Evolutionary conservation across 148 eudicot species (phyloP), one percentile per base, ranked within the genome.

Genomic region (Rhododendron mucronatum): DNA sequence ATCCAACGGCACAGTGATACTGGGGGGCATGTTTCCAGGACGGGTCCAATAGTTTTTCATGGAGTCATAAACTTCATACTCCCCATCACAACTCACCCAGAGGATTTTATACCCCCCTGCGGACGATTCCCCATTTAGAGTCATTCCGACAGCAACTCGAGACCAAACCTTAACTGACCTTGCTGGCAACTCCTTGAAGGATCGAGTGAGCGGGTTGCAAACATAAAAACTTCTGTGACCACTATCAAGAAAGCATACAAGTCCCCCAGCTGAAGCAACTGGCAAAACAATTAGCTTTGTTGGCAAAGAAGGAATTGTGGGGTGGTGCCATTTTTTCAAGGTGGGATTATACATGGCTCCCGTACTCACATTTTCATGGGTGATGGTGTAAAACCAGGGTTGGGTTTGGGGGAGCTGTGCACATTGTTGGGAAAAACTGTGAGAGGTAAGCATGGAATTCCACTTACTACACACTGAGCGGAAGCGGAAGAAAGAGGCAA

Each of bases 241-340:
- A 76, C 91, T 88, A 84, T 97, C 98, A 23, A 93, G 91, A 86
- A 94, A 93, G 87, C 99, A 97, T 53, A 97, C 91, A 2, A 97
- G 96, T 84, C 99, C 99, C 82, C 99, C 99, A 3, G 94, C 93
- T 44, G 98, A 97, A 87, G 99, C 98, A 80, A 93, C 95, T 6
- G 98, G 98, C 87, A 95, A 85, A 57, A 95, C 91, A 47, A 90
- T 91, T 37, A 86, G 84, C 85, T 97, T 94, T 4, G 92, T 93
- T 65, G 95, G 94, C 77, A 91, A 89, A 20, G 94, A 86, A 37
- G 96, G 93, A 81, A 88, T 84, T 16, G 92, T 86, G 4, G 93
- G 98, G 81, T 94, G 95, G 89, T 92, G 95, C 99, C 99, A 97
- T 90, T 93, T 93, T 85, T 88, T 92, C 81, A 78, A 79, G 45